Conservation (phyloP, 345 rosid species). For the Draba incana region DNA sequence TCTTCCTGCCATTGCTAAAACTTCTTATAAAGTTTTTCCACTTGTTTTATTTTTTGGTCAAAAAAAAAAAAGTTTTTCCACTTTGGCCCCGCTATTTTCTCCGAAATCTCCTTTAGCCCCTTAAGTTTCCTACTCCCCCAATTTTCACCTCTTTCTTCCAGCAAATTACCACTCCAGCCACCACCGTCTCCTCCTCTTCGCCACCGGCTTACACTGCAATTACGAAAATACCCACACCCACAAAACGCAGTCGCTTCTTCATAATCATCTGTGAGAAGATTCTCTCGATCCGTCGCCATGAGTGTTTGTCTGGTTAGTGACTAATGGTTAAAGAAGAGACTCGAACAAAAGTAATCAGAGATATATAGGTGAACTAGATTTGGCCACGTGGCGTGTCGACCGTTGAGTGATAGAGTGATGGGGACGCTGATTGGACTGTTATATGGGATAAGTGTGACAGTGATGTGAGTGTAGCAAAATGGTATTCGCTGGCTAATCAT, state of each 20-base stretch:
- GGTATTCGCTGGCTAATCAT: conserved; percentile 37
- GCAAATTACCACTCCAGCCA: conserved; percentile 28
- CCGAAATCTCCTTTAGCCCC: conserved; percentile 51
- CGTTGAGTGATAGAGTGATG: conserved; percentile 8
- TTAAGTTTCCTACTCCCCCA: conserved; percentile 48
- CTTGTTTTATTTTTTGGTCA: too few relatives aligned
- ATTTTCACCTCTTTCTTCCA: conserved; percentile 36
- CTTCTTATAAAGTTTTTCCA: conserved; percentile 70
- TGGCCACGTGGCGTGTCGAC: conserved; percentile 21
- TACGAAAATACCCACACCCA: conserved; percentile 51
- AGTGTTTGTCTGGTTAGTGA: background rate
- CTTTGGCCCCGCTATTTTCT: conserved; percentile 56
- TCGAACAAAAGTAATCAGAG: background rate
- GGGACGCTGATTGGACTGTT: conserved; percentile 31
- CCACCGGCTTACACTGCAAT: conserved; percentile 21
- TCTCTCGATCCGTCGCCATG: conserved; percentile 44
- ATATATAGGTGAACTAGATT: background rate
- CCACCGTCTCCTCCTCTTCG: conserved; percentile 21
- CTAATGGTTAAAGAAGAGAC: conserved; percentile 1
- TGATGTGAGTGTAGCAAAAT: conserved; percentile 8
- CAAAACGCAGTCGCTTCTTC: conserved; percentile 35
- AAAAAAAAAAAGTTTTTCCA: conserved; percentile 78
- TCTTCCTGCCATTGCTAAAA: conserved; percentile 36
- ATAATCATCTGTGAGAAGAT: conserved; percentile 32
- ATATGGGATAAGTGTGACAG: conserved; percentile 17